A percentile compares a stretch with the other conserved stretches of the same genome.
These are phyloP conservation scores for Talaromyces verruculosus DNA, from an alignment of 2,329 filamentous ascomycete species.

Conservation along the genomic window DNA sequence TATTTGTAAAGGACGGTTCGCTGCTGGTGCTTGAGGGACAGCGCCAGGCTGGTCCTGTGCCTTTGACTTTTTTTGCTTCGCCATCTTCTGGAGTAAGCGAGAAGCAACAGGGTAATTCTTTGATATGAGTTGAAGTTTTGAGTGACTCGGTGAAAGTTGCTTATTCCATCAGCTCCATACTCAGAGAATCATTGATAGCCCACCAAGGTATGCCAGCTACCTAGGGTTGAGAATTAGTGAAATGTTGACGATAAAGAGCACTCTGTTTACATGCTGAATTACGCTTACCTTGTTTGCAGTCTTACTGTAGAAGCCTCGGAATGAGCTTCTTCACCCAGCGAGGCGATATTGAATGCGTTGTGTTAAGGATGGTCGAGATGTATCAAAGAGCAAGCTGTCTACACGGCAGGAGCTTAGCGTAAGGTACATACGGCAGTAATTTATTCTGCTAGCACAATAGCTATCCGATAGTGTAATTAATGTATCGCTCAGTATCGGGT, in stretches of 20 bases:
- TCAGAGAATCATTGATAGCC: background rate
- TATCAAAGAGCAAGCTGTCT: constrained; percentile 1
- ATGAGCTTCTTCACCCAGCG: background rate
- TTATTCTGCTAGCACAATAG: background rate
- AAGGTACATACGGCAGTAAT: background rate
- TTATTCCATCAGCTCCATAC: background rate
- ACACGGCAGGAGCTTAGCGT: background rate
- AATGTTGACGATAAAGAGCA: background rate
- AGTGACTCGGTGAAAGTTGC: background rate
- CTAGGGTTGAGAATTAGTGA: background rate
- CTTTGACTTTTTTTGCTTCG: constrained; percentile 10
- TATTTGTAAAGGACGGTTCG: background rate
- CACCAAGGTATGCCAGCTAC: background rate
- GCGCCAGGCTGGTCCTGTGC: background rate
- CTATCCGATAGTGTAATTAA: background rate
- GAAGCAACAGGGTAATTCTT: background rate
- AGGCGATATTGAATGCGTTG: background rate
- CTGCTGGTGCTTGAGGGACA: background rate
- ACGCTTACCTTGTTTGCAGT: background rate
- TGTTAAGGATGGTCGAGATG: background rate
- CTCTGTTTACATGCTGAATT: background rate
- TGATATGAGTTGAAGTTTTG: background rate
- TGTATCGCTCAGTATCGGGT: background rate
- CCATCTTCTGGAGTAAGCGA: background rate
- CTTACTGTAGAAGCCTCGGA: background rate